Evolutionary conservation across 192 early-diverging fungal genomes (phyloP).

Genomic region (Backusella morwellensis): DNA sequence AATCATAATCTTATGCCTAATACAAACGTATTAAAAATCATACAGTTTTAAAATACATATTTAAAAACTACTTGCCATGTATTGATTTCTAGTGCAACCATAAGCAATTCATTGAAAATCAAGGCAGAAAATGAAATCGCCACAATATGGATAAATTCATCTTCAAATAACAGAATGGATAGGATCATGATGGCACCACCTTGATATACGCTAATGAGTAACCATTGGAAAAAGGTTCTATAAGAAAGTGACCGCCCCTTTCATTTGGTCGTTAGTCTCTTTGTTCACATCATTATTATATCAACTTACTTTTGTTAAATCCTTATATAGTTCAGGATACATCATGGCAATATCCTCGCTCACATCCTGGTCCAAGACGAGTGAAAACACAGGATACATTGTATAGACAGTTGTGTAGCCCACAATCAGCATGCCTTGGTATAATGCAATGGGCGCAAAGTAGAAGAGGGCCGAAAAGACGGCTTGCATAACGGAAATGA

Average conservation of each 20-base stretch:
- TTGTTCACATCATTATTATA: background rate
- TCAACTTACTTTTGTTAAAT: slow-evolving; percentile 72
- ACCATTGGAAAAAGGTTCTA: slow-evolving; percentile 94
- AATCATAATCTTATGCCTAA: slow-evolving; percentile 84
- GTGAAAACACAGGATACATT: slow-evolving; percentile 94
- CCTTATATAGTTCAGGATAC: slow-evolving; percentile 95
- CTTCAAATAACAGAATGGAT: slow-evolving; percentile 92
- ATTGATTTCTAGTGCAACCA: slow-evolving; percentile 94
- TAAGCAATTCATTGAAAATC: slow-evolving; percentile 93
- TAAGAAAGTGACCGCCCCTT: slow-evolving; percentile 84
- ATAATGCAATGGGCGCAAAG: slow-evolving; percentile 95
- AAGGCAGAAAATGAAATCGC: slow-evolving; percentile 94
- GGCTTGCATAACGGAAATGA: slow-evolving; percentile 98
- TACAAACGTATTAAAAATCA: no score
- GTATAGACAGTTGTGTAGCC: slow-evolving; percentile 94
- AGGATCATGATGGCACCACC: slow-evolving; percentile 96
- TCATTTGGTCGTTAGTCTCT: background rate
- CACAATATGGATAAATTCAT: slow-evolving; percentile 94
- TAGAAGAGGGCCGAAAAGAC: slow-evolving; percentile 97
- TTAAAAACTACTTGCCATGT: slow-evolving; percentile 65
- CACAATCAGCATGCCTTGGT: slow-evolving; percentile 84
- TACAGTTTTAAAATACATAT: background rate
- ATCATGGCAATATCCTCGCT: slow-evolving; percentile 85
- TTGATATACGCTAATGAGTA: slow-evolving; percentile 97
- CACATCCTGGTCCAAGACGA: slow-evolving; percentile 91